Conservation (phyloP, 768 basidiomycete species). For the Tylopilus cervinicoccineus region DNA sequence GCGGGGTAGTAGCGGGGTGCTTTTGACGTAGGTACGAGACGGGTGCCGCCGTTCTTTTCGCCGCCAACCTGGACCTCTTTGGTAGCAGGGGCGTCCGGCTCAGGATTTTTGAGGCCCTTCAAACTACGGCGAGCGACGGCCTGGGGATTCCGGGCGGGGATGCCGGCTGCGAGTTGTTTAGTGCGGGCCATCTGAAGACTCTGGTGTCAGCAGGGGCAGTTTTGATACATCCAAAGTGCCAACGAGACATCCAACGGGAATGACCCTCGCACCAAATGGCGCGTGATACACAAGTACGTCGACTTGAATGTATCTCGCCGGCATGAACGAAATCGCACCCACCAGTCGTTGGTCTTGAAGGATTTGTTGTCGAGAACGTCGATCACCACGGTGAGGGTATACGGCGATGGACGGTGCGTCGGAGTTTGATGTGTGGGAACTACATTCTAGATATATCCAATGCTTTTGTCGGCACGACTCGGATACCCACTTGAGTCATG, state of each 20-base stretch:
- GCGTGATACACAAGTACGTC: not conserved
- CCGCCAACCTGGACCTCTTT: constrained; percentile 85
- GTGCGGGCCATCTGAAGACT: constrained; percentile 75
- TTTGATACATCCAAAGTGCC: constrained; percentile 33
- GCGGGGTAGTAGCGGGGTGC: constrained; percentile 92
- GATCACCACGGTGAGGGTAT: constrained; percentile 17
- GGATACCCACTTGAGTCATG: constrained; percentile 28
- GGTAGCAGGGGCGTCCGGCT: constrained; percentile 55
- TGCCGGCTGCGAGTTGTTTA: constrained; percentile 76
- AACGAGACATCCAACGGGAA: constrained; percentile 32
- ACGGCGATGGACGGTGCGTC: constrained; percentile 11
- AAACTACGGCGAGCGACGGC: constrained; percentile 78
- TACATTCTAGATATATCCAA: constrained; percentile 15
- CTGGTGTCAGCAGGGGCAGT: constrained; percentile 14
- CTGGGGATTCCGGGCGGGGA: constrained; percentile 80
- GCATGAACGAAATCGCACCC: constrained; percentile 30
- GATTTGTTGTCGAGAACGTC: constrained; percentile 31
- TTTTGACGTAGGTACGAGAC: constrained; percentile 80
- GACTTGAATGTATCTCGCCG: not conserved
- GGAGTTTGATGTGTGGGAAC: constrained; percentile 28
- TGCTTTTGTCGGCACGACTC: not conserved
- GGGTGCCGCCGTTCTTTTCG: constrained; percentile 86
- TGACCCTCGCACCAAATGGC: constrained; percentile 4
- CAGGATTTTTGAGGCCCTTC: constrained; percentile 78
- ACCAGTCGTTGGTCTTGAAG: constrained; percentile 44